A percentile compares a stretch with the other conserved stretches of the same genome.
These are phyloP conservation scores for Silybum marianum DNA, from an alignment of 129 eudicot genomes.

Conservation along the genomic window DNA sequence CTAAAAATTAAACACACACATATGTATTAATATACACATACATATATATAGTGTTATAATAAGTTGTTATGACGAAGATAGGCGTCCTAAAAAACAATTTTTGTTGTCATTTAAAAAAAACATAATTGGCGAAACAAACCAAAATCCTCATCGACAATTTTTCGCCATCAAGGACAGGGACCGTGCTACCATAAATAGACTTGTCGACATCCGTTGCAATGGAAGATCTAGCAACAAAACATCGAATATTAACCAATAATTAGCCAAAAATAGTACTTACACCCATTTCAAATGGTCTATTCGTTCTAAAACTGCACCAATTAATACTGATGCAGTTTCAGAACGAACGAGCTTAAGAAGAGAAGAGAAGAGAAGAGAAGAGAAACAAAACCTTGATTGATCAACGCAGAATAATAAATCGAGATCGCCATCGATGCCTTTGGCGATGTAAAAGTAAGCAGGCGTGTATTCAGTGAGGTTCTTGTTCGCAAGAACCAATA, in stretches of 20 bases:
- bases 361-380: not conserved
- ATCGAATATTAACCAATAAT: not conserved
- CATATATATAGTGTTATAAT: too few relatives aligned
- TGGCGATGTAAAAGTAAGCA: constrained; percentile 55
- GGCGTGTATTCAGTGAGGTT: constrained; percentile 58
- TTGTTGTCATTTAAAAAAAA: not conserved
- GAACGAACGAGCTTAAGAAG: not conserved
- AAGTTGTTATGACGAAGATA: not conserved
- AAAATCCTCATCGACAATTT: constrained; percentile 67
- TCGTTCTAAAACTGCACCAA: not conserved
- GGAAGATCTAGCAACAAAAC: constrained; percentile 55
- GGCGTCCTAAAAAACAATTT: too few relatives aligned
- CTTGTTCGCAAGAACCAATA: constrained; percentile 51
- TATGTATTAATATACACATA: too few relatives aligned
- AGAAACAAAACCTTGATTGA: constrained; percentile 44
- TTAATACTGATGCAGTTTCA: not conserved
- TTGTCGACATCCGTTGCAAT: constrained; percentile 63
- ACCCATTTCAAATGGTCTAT: not conserved
- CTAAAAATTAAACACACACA: too few relatives aligned
- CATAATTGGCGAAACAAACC: constrained; percentile 24
- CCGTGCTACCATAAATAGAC: constrained; percentile 68
- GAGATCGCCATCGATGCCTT: constrained; percentile 35
- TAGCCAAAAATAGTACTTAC: not conserved
- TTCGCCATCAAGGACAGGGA: constrained; percentile 75
- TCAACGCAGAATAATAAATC: constrained; percentile 55